Evolutionary conservation across 1,284 basidiomycete species (phyloP), one percentile per base, ranked within the genome.

Genomic region (Erythrobasidium hasegawianum): DNA sequence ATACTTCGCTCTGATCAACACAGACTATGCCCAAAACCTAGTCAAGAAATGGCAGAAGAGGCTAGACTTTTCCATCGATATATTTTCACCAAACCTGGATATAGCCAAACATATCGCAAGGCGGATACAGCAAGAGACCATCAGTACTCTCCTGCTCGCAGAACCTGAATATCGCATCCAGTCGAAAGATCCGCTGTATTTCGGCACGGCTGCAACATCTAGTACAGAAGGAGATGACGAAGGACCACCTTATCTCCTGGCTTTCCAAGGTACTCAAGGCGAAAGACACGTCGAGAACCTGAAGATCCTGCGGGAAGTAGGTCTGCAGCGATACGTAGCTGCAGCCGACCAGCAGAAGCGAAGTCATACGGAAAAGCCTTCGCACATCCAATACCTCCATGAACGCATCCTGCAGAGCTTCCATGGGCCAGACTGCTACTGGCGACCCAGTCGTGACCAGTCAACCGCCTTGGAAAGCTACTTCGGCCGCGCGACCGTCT

Each of bases 61-160:
- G 22, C 81, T 90, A 49, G 88, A 90, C 76, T 89, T 89, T 75
- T 87, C 87, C 75, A 83, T 89, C 69, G 87, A 89, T 75, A 82
- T 89, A 57, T 89, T 89, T 74, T 88, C 87, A n/a, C 86, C 87
- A 27, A 79, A 82, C 82, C 76, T 90, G 67, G 85, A 89, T 75
- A 76, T 86, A 49, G 82, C 84, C 0, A 76, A 83, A 14, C 88
- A 91, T 73, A 81, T 84, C 41, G 84, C 81, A 68, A 82, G 87
- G 11, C 82, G 89, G 4, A 86, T 90, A n/a, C 89, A 88, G 87
- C 86, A 90, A 74, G 89, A 91, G 76, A 83, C 87, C 8, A 80
- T 90, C 27, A 84, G 86, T 0, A 83, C 85, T 0, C 77, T 91
- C 5, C 76, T 90, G 14, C 80, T 90, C 26, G 86, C 85, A 0